Base-by-base conservation (phyloP, 495 filamentous ascomycete species). In the Astrothelium subdiscretum region DNA sequence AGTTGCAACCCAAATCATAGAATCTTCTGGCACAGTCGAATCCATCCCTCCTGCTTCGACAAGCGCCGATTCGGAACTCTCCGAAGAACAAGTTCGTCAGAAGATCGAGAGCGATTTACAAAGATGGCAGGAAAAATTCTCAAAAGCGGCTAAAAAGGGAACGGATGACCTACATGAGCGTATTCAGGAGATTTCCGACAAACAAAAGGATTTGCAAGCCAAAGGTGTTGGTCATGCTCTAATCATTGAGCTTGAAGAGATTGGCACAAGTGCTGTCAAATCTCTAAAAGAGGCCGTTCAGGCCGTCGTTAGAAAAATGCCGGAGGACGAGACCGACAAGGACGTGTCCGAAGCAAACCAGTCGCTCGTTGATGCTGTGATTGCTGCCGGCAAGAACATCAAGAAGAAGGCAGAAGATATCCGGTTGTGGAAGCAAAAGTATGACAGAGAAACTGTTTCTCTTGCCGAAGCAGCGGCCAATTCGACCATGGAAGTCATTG, bases 81-180 rank as follows among this genome's bases (percentile, higher is more conserved):
- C 81, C 35, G 74, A 73, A 6, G 79, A 82, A 57, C 77, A 82
- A 67, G 74, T 82, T 2, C 83, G 84, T 8, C 82, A 87, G 67
- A 85, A 84, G 38, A 85, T 96, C 60, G 80, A 84, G 8, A 81
- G 84, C 18, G 95, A 97, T 72, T 80, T 99, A 40, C 75, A 82
- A 57, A 76, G 79, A 40, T 97, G 92, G 91, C 85, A 95, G 72
- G 80, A 82, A 43, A 90, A 94, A 66, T 97, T 97, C 72, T 79
- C 87, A 26, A 83, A 83, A 61, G 89, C 90, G 8, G 88, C 87
- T 24, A 86, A 92, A 57, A 88, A 91, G 68, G 91, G 90, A 8
- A 79, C 88, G 31, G 84, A 87, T 57, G 85, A 88, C 66, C 79
- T 91, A 11, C 78, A 83, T 60, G 75, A 79, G 10, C 79, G 83